Percentiles rank a stretch among this genome's conserved stretches.
phyloP scores from a whole-genome alignment of 202 grass and related monocot species.

The Zizania palustris region DNA sequence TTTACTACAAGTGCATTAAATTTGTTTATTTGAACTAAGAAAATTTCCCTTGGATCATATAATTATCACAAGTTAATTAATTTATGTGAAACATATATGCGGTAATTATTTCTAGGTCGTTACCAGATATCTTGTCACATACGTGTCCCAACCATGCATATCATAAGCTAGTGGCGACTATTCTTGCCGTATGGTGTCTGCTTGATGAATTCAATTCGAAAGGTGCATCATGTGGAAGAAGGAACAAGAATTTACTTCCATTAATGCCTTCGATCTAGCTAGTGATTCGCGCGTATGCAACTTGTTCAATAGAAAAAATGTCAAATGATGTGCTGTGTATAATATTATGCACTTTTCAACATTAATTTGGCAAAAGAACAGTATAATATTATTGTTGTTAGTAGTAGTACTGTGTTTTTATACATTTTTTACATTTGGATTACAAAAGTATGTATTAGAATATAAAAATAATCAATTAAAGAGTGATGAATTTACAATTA shows the following conservation, averaged over 20 bases:
- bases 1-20: too few relatives aligned
- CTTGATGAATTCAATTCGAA: constrained; percentile 67
- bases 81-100: not conserved
- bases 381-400: not conserved
- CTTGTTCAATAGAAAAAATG: constrained; percentile 22
- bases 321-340: not conserved
- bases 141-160: not conserved
- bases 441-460: not conserved
- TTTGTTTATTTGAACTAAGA: too few relatives aligned
- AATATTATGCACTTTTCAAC: not conserved
- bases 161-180: constrained; percentile 49
- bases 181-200: constrained; percentile 61
- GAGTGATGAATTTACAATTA: not conserved
- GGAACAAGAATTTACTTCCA: constrained; percentile 55
- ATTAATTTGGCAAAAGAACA: not conserved
- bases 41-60: not conserved
- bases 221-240: constrained; percentile 65
- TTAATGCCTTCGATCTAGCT: constrained; percentile 70
- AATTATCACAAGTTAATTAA: not conserved
- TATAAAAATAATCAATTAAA: not conserved
- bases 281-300: constrained; percentile 36
- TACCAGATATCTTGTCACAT: constrained; percentile 23
- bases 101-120: constrained; percentile 10
- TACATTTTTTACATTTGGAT: not conserved
- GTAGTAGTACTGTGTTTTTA: not conserved